These are phyloP conservation scores for Salix caprea DNA, from an alignment of 345 rosid species.

Conservation along the genomic window DNA sequence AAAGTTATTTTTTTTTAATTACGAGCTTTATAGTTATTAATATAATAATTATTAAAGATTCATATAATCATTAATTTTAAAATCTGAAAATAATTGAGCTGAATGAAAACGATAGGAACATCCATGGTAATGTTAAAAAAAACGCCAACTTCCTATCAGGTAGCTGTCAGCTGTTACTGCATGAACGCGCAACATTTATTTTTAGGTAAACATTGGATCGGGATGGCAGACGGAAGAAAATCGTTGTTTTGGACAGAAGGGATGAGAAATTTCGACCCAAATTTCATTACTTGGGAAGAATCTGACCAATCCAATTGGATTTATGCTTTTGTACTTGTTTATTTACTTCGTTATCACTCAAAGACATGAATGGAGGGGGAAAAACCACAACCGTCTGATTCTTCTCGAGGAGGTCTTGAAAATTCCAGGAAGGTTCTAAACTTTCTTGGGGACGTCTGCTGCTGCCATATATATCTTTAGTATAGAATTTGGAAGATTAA, in stretches of 20 bases:
- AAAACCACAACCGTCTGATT: constrained; percentile 5
- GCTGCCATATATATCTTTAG: neutral
- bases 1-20: no score
- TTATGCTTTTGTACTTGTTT: neutral
- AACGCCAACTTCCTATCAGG: neutral
- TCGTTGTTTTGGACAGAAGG: neutral
- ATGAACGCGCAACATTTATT: neutral
- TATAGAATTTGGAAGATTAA: neutral
- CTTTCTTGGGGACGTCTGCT: neutral
- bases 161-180: neutral
- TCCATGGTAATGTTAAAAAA: no score
- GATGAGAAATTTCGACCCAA: constrained; percentile 6
- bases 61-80: no score
- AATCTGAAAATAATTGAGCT: no score
- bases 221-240: neutral
- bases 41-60: no score
- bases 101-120: no score
- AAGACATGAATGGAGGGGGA: no score
- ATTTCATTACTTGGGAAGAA: neutral
- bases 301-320: no score
- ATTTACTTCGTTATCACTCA: neutral
- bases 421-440: constrained; percentile 32
- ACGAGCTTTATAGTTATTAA: no score
- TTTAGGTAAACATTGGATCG: neutral
- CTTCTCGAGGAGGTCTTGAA: constrained; percentile 19